Evolutionary conservation across 1,284 basidiomycete genomes (phyloP), one percentile per base, ranked within the genome.

Genomic region (Cryptococcus hybrid): DNA sequence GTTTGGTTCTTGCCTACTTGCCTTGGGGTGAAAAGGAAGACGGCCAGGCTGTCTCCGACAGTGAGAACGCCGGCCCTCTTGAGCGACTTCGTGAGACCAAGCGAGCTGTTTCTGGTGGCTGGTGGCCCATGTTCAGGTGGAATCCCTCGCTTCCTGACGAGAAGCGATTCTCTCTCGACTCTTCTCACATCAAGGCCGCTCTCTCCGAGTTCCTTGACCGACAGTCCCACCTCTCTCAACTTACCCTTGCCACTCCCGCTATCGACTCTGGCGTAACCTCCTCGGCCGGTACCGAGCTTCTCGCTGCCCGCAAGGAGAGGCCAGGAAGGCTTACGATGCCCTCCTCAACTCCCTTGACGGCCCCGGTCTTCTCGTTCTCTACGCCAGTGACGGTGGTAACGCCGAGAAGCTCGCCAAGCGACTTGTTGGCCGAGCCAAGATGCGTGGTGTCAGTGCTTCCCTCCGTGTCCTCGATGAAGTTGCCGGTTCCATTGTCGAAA

Each of bases 51-150:
- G 54, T 70, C 15, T 66, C 67, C 12, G 59, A 59, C 36, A 56
- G 57, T 8, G 83, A 88, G 58, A 81, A 85, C 2, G 79, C 80
- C 9, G 83, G 89, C 0, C 92, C 93, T 1, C 85, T 99, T 44
- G 87, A 95, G 42, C 82, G 98, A 15, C 82, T 99, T 80, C 93
- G 95, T 77, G 93, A 97, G 82, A 99, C 95, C 49, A 99, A 99
- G 78, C 84, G 94, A 46, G 95, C 94, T 6, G 90, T 99, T 49
- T 93, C 97, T 70, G 85, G 91, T 15, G 95, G 94, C 5, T 96
- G 95, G 80, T 99, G 96, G 95, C 95, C 96, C 1, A 82, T 99
- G 51, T 99, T 97, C 83, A 86, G 96, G 60, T 99, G 95, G 95
- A 88, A 99, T 78, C 95, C 95, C 0, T 83, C 84, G 63, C 88